Percentiles rank a stretch among this genome's conserved stretches.
Evolutionary conservation across 495 filamentous ascomycete genomes (phyloP).

Genomic region (Diplogelasinospora grovesii): DNA sequence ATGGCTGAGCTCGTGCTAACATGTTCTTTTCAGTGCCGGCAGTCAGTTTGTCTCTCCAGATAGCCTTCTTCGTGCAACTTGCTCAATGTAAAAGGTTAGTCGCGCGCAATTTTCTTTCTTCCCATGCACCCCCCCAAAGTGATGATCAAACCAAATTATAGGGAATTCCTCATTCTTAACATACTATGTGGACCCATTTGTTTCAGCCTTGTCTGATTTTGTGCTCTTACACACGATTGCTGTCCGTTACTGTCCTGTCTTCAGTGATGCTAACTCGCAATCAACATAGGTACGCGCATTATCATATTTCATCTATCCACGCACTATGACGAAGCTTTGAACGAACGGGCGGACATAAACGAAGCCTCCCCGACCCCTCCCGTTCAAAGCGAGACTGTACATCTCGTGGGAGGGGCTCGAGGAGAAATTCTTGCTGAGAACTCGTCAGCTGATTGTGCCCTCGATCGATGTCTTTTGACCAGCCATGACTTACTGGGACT

Average conservation of each 20-base stretch:
- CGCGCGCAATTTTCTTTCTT: conserved; percentile 12
- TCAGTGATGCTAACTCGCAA: conserved; percentile 31
- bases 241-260: conserved; percentile 22
- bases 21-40: conserved; percentile 1
- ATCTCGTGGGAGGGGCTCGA: conserved; percentile 62
- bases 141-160: conserved; percentile 79
- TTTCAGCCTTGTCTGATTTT: conserved; percentile 99
- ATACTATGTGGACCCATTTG: conserved; percentile 76
- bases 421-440: conserved; percentile 91
- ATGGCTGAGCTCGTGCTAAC: conserved; percentile 15
- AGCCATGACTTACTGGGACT: conserved; percentile 3
- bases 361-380: conserved; percentile 57
- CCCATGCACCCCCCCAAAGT: conserved; percentile 37
- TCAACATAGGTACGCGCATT: conserved; percentile 53
- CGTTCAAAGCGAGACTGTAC: conserved; percentile 75
- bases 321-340: conserved; percentile 82
- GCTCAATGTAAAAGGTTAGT: conserved; percentile 63
- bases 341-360: conserved; percentile 98
- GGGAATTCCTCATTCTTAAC: conserved; percentile 97
- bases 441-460: conserved; percentile 82
- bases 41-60: conserved; percentile 4
- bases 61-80: background rate
- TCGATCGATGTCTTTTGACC: conserved; percentile 12
- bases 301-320: conserved; percentile 16
- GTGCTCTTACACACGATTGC: conserved; percentile 14